phyloP scores from a whole-genome alignment of 495 filamentous ascomycete genomes.

The Amorphotheca resinae region DNA sequence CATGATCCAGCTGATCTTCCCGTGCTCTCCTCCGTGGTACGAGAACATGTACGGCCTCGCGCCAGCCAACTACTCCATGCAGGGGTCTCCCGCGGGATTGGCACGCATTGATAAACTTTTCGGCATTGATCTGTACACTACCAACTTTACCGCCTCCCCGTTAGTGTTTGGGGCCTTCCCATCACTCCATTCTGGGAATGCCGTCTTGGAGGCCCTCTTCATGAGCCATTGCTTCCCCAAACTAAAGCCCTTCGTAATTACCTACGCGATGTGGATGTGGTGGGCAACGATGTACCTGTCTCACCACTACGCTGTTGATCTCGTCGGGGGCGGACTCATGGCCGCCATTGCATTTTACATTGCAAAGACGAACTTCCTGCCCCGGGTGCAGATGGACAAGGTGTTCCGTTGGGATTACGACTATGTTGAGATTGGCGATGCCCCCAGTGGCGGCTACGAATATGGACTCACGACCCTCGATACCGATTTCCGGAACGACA shows the following conservation, averaged over 20 bases:
- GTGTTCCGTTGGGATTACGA: slow-evolving; percentile 90
- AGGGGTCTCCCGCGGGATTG: slow-evolving; percentile 75
- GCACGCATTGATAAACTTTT: slow-evolving; percentile 80
- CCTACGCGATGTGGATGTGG: slow-evolving; percentile 84
- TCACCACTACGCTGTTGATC: slow-evolving; percentile 90
- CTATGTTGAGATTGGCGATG: slow-evolving; percentile 67
- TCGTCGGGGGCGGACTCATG: slow-evolving; percentile 73
- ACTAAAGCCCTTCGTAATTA: slow-evolving; percentile 59
- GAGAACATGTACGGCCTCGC: slow-evolving; percentile 80
- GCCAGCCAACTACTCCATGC: slow-evolving; percentile 83
- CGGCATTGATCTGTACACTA: slow-evolving; percentile 84
- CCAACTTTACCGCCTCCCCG: slow-evolving; percentile 74
- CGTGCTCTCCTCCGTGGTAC: slow-evolving; percentile 93
- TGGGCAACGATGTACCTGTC: slow-evolving; percentile 98
- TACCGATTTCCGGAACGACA: slow-evolving; percentile 15
- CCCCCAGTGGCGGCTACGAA: slow-evolving; percentile 21
- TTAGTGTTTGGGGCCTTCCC: slow-evolving; percentile 93
- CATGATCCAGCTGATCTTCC: slow-evolving; percentile 73
- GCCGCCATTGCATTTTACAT: slow-evolving; percentile 73
- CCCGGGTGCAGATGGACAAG: slow-evolving; percentile 70
- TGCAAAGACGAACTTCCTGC: slow-evolving; percentile 65
- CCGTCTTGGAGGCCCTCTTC: slow-evolving; percentile 82
- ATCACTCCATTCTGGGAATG: slow-evolving; percentile 74
- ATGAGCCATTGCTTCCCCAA: slow-evolving; percentile 81
- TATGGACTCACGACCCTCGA: slow-evolving; percentile 16